Evolutionary conservation across 208 protist genomes (phyloP).

Genomic region (Naegleria gruberi): DNA sequence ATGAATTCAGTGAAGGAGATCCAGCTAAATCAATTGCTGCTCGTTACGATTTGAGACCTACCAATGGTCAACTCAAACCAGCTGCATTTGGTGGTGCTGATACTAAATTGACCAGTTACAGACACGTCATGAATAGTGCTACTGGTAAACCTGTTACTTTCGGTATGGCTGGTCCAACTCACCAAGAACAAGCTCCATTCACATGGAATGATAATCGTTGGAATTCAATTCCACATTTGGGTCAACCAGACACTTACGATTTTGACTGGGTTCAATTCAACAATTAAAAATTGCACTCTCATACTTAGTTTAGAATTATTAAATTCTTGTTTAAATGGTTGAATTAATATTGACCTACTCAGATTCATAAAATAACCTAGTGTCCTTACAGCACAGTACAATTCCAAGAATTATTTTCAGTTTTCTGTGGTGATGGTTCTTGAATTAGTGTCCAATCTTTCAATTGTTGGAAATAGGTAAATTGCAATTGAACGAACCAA

Average conservation of each 20-base stretch:
- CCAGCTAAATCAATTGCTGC: slow-evolving; percentile 35
- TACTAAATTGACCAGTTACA: background rate
- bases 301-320: no score
- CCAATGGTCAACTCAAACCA: background rate
- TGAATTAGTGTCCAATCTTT: no score
- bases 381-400: no score
- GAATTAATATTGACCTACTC: no score
- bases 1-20: slow-evolving; percentile 46
- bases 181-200: slow-evolving; percentile 16
- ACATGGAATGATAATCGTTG: background rate
- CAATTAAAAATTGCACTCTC: no score
- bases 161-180: slow-evolving; percentile 15
- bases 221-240: background rate
- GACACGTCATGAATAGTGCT: background rate
- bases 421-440: no score
- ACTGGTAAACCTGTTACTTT: background rate
- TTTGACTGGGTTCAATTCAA: background rate
- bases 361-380: no score
- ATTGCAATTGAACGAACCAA: no score
- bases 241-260: slow-evolving; percentile 11
- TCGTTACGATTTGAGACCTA: slow-evolving; percentile 42
- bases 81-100: slow-evolving; percentile 12
- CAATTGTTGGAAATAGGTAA: no score
- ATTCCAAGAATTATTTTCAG: no score
- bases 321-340: no score